Evolutionary conservation across 352 stramenopile species (phyloP).

Genomic region (Phytophthora brassicae): DNA sequence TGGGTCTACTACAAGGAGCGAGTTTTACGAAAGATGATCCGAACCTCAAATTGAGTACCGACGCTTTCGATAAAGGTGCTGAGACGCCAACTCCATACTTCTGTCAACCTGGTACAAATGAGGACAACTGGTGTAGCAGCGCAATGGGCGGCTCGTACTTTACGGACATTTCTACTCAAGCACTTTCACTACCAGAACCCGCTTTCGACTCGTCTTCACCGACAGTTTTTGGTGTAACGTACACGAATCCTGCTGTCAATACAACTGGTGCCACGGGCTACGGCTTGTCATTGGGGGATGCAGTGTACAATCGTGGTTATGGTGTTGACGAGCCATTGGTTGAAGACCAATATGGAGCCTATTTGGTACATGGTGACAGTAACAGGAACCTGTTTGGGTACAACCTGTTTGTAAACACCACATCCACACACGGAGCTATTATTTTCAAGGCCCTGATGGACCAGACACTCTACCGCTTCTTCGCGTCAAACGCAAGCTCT

Average conservation of each 20-base stretch:
- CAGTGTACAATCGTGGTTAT: constrained; percentile 55
- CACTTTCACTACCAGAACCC: constrained; percentile 24
- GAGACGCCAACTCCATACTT: constrained; percentile 49
- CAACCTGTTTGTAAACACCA: constrained; percentile 71
- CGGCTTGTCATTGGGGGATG: constrained; percentile 44
- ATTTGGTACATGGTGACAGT: constrained; percentile 48
- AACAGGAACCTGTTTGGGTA: constrained; percentile 55
- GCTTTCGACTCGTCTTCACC: constrained; percentile 41
- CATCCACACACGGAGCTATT: constrained; percentile 43
- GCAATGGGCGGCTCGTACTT: constrained; percentile 40
- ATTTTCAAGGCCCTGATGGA: constrained; percentile 74
- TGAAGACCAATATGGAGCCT: constrained; percentile 50
- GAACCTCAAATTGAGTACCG: constrained; percentile 35
- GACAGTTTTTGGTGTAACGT: constrained; percentile 57
- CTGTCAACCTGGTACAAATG: constrained; percentile 31
- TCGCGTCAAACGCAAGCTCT: constrained; percentile 33
- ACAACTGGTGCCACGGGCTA: constrained; percentile 48
- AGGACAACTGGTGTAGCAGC: constrained; percentile 41
- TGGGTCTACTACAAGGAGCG: constrained; percentile 48
- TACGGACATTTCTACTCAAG: constrained; percentile 35
- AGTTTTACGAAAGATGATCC: constrained; percentile 43
- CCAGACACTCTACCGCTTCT: constrained; percentile 60
- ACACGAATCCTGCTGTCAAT: constrained; percentile 51
- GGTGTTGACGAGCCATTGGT: constrained; percentile 19
- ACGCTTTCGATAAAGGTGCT: constrained; percentile 26